These are phyloP conservation scores for Fagus sylvatica DNA, from an alignment of 306 rosid species.

Conservation along the genomic window DNA sequence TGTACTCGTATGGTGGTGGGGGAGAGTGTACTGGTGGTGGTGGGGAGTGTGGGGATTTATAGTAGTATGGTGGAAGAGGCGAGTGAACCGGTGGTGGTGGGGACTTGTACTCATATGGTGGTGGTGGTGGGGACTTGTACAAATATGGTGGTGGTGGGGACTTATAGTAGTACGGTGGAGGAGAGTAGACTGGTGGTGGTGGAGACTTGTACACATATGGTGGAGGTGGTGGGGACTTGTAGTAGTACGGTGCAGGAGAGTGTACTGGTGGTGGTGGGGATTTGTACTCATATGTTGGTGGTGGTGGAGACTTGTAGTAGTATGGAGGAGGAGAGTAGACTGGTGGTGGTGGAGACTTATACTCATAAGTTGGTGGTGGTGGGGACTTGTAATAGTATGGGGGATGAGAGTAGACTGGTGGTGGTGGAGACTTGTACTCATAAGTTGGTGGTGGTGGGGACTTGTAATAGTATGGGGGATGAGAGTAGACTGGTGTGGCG, in stretches of 20 bases:
- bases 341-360: slow-evolving; percentile 31
- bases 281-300: slow-evolving; percentile 19
- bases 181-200: neutral
- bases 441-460: slow-evolving; percentile 50
- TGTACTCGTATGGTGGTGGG: no score
- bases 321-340: neutral
- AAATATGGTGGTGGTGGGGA: slow-evolving; percentile 10
- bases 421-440: slow-evolving; percentile 54
- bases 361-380: slow-evolving; percentile 1
- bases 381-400: slow-evolving; percentile 17
- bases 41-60: slow-evolving; percentile 46
- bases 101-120: neutral
- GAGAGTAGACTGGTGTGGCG: no score
- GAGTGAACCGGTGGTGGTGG: slow-evolving; percentile 26
- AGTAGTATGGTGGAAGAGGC: slow-evolving; percentile 9
- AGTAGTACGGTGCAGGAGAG: slow-evolving; percentile 5
- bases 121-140: neutral
- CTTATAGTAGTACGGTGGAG: neutral
- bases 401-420: slow-evolving; percentile 28
- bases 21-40: no score
- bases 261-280: slow-evolving; percentile 23
- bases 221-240: slow-evolving; percentile 40
- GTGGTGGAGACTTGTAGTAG: slow-evolving; percentile 23
- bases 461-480: slow-evolving; percentile 37
- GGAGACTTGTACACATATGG: neutral